Percentiles rank a stretch among this genome's conserved stretches.
Evolutionary conservation across 2,329 filamentous ascomycete species (phyloP).

Genomic region (Cladosporium austrohemisphaericum): DNA sequence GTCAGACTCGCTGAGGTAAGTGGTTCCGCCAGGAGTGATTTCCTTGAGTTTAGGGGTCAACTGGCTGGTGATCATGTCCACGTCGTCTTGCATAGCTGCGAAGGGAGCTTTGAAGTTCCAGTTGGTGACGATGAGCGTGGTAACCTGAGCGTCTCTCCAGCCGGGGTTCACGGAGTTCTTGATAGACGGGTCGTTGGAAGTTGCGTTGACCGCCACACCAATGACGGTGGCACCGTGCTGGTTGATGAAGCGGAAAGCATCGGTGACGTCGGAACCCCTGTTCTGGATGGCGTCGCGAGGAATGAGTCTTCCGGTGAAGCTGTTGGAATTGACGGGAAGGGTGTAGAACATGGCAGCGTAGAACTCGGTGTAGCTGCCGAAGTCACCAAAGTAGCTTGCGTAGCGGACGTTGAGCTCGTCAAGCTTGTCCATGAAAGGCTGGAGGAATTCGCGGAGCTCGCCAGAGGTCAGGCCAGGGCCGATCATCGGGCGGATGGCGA

Average conservation of each 20-base stretch:
- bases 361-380: conserved; percentile 32
- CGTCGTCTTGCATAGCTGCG: conserved; percentile 34
- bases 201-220: conserved; percentile 40
- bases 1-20: conserved; percentile 35
- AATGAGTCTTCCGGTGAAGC: conserved; percentile 32
- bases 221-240: conserved; percentile 34
- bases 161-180: conserved; percentile 40
- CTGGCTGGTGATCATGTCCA: conserved; percentile 38
- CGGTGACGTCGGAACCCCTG: conserved; percentile 30
- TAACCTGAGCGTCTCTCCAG: conserved; percentile 36
- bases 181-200: conserved; percentile 31
- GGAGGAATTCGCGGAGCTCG: conserved; percentile 43
- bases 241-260: conserved; percentile 35
- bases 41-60: conserved; percentile 38
- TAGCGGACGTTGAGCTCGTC: conserved; percentile 35
- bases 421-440: conserved; percentile 43
- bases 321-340: conserved; percentile 30
- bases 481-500: conserved; percentile 45
- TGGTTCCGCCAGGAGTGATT: conserved; percentile 37
- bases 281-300: conserved; percentile 33
- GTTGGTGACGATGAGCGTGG: conserved; percentile 34
- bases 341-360: conserved; percentile 32
- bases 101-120: conserved; percentile 39
- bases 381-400: conserved; percentile 29
- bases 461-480: conserved; percentile 45